Evolutionary conservation across 495 filamentous ascomycete genomes (phyloP).

Genomic region (Talaromyces trachyspermus): DNA sequence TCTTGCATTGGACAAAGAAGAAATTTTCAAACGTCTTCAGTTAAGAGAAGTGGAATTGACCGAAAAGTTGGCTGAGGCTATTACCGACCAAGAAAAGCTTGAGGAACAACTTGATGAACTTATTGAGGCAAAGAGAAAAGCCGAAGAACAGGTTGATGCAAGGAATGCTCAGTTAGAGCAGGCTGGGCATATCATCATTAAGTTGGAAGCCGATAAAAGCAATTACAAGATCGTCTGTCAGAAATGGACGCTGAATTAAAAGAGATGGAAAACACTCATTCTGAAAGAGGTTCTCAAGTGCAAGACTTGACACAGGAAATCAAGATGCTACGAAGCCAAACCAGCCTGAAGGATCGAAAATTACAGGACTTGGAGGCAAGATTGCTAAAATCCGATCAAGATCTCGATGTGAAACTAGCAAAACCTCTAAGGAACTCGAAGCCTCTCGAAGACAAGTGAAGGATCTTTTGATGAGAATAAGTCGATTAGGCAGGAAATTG

Average conservation of each 20-base stretch:
- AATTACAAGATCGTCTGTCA: slow-evolving; percentile 56
- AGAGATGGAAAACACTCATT: slow-evolving; percentile 57
- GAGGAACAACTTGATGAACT: slow-evolving; percentile 90
- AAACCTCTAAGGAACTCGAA: slow-evolving; percentile 75
- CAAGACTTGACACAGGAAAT: slow-evolving; percentile 71
- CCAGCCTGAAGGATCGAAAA: slow-evolving; percentile 85
- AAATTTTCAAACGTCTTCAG: slow-evolving; percentile 95
- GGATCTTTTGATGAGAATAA: slow-evolving; percentile 77
- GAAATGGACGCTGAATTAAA: slow-evolving; percentile 61
- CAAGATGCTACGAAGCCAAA: slow-evolving; percentile 85
- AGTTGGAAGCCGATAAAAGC: slow-evolving; percentile 78
- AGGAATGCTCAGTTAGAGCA: slow-evolving; percentile 82
- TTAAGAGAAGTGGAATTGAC: slow-evolving; percentile 77
- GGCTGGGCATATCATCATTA: slow-evolving; percentile 76
- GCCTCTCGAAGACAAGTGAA: slow-evolving; percentile 60
- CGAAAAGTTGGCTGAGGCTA: slow-evolving; percentile 87
- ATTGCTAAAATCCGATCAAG: slow-evolving; percentile 77
- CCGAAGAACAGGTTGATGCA: slow-evolving; percentile 75
- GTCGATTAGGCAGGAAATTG: slow-evolving; percentile 75
- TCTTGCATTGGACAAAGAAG: slow-evolving; percentile 92
- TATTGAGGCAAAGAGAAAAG: slow-evolving; percentile 80
- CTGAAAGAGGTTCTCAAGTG: slow-evolving; percentile 63
- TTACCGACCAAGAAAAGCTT: slow-evolving; percentile 88
- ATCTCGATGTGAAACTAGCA: slow-evolving; percentile 79
- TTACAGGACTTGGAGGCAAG: slow-evolving; percentile 80